Percentiles rank a stretch among this genome's conserved stretches.
These are phyloP conservation scores for Cercis canadensis DNA, from an alignment of 306 rosid species.

Conservation along the genomic window DNA sequence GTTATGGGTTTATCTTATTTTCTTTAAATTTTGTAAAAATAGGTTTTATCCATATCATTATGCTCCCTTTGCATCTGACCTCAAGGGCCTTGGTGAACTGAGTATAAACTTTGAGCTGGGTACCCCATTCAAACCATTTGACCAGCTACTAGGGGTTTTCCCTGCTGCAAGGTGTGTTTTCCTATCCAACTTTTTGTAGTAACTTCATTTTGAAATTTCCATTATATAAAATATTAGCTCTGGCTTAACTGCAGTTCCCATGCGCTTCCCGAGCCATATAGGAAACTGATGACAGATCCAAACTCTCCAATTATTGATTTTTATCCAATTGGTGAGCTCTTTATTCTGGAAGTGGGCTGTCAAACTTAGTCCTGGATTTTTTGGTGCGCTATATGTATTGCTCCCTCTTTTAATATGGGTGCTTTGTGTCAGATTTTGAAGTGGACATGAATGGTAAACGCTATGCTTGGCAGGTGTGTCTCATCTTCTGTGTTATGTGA, in stretches of 20 bases:
- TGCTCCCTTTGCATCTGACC: conserved; percentile 99
- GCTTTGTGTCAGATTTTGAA: conserved; percentile 77
- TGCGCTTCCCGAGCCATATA: conserved; percentile 88
- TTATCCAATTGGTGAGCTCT: conserved; percentile 80
- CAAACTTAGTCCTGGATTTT: neutral
- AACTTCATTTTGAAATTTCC: neutral
- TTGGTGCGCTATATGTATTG: neutral
- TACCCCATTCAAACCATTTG: conserved; percentile 90
- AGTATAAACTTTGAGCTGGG: conserved; percentile 72
- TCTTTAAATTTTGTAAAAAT: conserved; percentile 20
- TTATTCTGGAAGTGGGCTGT: conserved; percentile 9
- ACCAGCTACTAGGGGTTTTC: conserved; percentile 96
- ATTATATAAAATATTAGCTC: conserved; percentile 23
- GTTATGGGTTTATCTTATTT: neutral
- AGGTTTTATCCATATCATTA: conserved; percentile 99
- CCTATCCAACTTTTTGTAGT: neutral
- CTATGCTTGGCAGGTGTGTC: conserved; percentile 88
- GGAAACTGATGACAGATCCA: conserved; percentile 86
- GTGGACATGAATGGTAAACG: conserved; percentile 99
- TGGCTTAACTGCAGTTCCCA: conserved; percentile 70
- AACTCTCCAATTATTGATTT: conserved; percentile 89
- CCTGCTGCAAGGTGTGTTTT: conserved; percentile 90
- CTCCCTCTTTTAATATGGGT: conserved; percentile 34
- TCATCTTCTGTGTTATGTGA: conserved; percentile 2
- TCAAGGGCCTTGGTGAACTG: conserved; percentile 75